phyloP scores from a whole-genome alignment of 2,329 filamentous ascomycete species.

The Colletotrichum spaethianum region DNA sequence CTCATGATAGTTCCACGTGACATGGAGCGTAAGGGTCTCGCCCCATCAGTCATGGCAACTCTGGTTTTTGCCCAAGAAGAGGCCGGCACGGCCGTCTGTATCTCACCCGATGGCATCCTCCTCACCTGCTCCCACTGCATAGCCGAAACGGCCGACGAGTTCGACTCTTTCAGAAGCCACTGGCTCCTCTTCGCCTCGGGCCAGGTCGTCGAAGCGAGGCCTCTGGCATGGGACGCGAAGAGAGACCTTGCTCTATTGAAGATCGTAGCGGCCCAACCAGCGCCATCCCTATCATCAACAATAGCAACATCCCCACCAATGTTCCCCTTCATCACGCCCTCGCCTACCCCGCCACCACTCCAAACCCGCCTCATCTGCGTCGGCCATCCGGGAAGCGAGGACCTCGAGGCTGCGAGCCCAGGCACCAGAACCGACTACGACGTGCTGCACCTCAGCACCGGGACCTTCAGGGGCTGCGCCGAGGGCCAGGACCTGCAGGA shows the following conservation, averaged over 20 bases:
- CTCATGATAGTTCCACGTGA: slow-evolving; percentile 21
- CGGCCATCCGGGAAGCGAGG: slow-evolving; percentile 54
- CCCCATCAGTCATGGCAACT: slow-evolving; percentile 45
- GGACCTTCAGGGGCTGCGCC: slow-evolving; percentile 56
- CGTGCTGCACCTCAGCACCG: slow-evolving; percentile 61
- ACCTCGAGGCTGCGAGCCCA: slow-evolving; percentile 57
- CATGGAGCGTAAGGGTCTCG: slow-evolving; percentile 12
- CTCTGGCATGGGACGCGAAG: slow-evolving; percentile 56
- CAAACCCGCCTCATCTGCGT: slow-evolving; percentile 49
- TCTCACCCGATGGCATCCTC: slow-evolving; percentile 58
- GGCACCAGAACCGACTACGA: slow-evolving; percentile 60
- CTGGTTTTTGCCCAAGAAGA: slow-evolving; percentile 65
- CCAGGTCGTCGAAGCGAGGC: slow-evolving; percentile 54
- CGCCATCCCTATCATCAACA: slow-evolving; percentile 10
- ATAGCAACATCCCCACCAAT: background rate
- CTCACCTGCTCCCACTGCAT: slow-evolving; percentile 67
- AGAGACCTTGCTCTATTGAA: slow-evolving; percentile 63
- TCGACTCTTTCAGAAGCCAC: slow-evolving; percentile 47
- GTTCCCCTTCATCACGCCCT: slow-evolving; percentile 45
- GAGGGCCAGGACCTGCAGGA: slow-evolving; percentile 60
- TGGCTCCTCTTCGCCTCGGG: slow-evolving; percentile 62
- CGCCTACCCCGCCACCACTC: slow-evolving; percentile 39
- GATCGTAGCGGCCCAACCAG: slow-evolving; percentile 49
- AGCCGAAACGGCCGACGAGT: slow-evolving; percentile 56
- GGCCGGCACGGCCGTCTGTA: slow-evolving; percentile 66